Base-by-base conservation (phyloP, 768 basidiomycete genomes). In the Galerina sulciceps region DNA sequence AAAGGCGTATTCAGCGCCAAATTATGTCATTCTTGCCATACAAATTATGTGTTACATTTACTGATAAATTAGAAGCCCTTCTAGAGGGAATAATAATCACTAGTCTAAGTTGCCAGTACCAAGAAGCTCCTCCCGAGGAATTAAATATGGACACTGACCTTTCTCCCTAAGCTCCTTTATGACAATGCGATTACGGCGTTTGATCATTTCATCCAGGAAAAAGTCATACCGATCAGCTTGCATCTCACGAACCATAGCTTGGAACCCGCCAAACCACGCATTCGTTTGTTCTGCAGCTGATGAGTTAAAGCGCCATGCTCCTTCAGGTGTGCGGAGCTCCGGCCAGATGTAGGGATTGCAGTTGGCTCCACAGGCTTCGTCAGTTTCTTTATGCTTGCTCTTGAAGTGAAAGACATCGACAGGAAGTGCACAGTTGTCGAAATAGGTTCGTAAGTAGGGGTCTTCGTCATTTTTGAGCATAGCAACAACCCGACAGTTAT, bases 271-370 rank as follows among this genome's bases (percentile, higher is more conserved):
- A 20, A 73, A 36, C 73, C 73, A 75, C 0, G 20, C 68, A 59
- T 75, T 76, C 0, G 61, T 53, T 59, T 73, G 71, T 53, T 76
- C 72, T 6, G 73, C 73, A 3, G 62, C 66, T 11, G 73, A 77
- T 0, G 73, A 70, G 49, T 75, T 75, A 62, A 71, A 67, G 14
- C 42, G 17, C 68, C 65, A 71, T 0, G 58, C 58, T 0, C 65
- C 53, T 26, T 63, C 61, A 3, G 55, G 36, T 3, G 42, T 53
- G n/a, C 20, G 22, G 1, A 70, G 58, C 34, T 68, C 63, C 4
- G 58, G 61, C 20, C 43, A 65, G 20, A 15, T 38, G 1, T 14
- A 22, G 0, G 66, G 69, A 43, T 71, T 73, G 51, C 73, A 74
- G 38, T 67, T 17, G 3, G 37, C 20, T 10, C 65, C 61, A 37